These are phyloP conservation scores for Cyclotella kingstonii DNA, from an alignment of 108 stramenopile species.

Conservation along the genomic window DNA sequence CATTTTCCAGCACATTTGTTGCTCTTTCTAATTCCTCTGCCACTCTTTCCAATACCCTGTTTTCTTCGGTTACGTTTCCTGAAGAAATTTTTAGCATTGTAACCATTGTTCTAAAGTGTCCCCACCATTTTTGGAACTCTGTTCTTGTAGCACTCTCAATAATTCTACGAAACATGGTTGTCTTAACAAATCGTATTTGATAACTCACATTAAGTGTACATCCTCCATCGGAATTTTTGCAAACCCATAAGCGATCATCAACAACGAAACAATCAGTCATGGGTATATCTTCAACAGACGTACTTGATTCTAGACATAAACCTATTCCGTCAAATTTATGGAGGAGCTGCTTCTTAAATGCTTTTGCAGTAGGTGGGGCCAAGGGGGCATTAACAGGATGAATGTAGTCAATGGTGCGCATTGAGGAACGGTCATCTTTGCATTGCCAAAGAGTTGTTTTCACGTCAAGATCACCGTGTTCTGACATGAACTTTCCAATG, in stretches of 20 bases:
- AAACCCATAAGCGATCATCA: conserved; percentile 63
- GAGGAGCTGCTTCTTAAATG: conserved; percentile 70
- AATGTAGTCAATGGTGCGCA: conserved; percentile 63
- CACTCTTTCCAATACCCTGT: conserved; percentile 15
- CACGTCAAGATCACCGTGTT: conserved; percentile 55
- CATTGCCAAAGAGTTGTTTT: conserved; percentile 54
- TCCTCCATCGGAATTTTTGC: conserved; percentile 28
- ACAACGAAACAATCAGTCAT: conserved; percentile 88
- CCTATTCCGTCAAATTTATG: conserved; percentile 53
- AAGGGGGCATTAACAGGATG: conserved; percentile 85
- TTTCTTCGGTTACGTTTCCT: not conserved
- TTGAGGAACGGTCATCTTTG: not conserved
- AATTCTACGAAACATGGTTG: conserved; percentile 59
- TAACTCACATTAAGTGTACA: conserved; percentile 52
- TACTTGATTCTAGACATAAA: conserved; percentile 68
- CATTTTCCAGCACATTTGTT: conserved; percentile 10
- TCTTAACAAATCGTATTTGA: conserved; percentile 70
- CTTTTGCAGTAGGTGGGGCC: conserved; percentile 76
- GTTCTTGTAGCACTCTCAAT: conserved; percentile 60
- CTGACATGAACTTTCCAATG: conserved; percentile 50
- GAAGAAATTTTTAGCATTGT: not conserved
- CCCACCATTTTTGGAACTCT: conserved; percentile 64
- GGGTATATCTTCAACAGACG: conserved; percentile 76
- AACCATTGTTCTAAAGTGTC: conserved; percentile 38
- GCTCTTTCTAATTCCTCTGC: conserved; percentile 26